Evolutionary conservation across 768 basidiomycete species (phyloP).

Genomic region (Termitomyces eurrhizus): DNA sequence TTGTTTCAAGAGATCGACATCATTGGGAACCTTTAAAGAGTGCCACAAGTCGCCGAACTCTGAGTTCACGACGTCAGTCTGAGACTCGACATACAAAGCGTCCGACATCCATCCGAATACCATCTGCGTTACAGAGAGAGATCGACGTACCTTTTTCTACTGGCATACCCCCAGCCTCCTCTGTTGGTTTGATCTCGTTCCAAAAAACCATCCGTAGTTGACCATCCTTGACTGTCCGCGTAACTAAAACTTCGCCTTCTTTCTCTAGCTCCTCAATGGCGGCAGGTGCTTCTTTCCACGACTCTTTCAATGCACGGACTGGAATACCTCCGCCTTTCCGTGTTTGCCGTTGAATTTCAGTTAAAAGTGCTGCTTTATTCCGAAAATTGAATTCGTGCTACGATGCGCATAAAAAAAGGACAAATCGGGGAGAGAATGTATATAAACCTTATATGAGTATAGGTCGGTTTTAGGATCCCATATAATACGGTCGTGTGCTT

Average conservation of each 20-base stretch:
- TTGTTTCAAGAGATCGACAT: constrained; percentile 76
- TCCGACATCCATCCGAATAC: constrained; percentile 8
- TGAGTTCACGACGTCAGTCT: constrained; percentile 27
- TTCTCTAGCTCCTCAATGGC: constrained; percentile 89
- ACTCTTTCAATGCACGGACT: constrained; percentile 81
- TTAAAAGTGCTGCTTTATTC: constrained; percentile 78
- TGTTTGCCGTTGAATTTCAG: constrained; percentile 82
- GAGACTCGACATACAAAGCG: background rate
- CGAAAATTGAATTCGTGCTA: constrained; percentile 89
- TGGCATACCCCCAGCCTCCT: constrained; percentile 63
- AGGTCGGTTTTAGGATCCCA: constrained; percentile 83
- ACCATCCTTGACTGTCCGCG: constrained; percentile 78
- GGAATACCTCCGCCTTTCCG: constrained; percentile 82
- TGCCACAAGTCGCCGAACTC: constrained; percentile 91
- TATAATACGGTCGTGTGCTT: constrained; percentile 71
- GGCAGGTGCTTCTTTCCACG: constrained; percentile 83
- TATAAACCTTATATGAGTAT: constrained; percentile 77
- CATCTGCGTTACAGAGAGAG: constrained; percentile 3
- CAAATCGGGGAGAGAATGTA: background rate
- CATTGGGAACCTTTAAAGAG: constrained; percentile 76
- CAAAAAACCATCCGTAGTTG: constrained; percentile 84
- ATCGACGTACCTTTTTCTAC: constrained; percentile 68
- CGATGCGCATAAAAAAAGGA: constrained; percentile 1
- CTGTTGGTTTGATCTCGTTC: constrained; percentile 81
- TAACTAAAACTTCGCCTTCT: constrained; percentile 86